A percentile compares a stretch with the other conserved stretches of the same genome.
These are phyloP conservation scores for Pythium sp. DNA, from an alignment of 352 stramenopile species.

Conservation along the genomic window DNA sequence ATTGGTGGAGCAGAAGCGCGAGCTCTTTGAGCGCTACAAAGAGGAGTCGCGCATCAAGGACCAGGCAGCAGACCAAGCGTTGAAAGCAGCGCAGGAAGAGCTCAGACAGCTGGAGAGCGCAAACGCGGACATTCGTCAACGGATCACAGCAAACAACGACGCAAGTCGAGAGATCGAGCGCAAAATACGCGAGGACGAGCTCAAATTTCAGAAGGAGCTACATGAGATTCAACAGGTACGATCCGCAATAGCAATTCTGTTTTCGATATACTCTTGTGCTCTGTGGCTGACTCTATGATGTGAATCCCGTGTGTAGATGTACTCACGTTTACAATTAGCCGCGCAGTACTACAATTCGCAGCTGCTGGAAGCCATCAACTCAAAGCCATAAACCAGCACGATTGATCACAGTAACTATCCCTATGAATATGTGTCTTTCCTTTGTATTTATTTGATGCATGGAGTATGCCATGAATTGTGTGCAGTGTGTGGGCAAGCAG, in stretches of 20 bases:
- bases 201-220: constrained; percentile 61
- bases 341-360: constrained; percentile 70
- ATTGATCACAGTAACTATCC: background rate
- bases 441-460: constrained; percentile 5
- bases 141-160: constrained; percentile 49
- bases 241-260: background rate
- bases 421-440: constrained; percentile 8
- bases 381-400: constrained; percentile 20
- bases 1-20: constrained; percentile 62
- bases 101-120: constrained; percentile 49
- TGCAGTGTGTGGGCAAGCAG: background rate
- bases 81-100: constrained; percentile 51
- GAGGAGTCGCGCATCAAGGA: constrained; percentile 66
- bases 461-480: background rate
- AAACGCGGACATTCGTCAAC: constrained; percentile 48
- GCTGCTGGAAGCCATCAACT: constrained; percentile 46
- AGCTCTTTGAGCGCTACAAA: constrained; percentile 63
- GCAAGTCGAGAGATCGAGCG: constrained; percentile 57
- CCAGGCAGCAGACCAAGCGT: constrained; percentile 50
- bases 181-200: constrained; percentile 63
- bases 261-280: background rate
- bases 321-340: constrained; percentile 54
- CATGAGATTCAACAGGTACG: constrained; percentile 51
- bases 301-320: constrained; percentile 44
- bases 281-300: constrained; percentile 8